Evolutionary conservation across 2,329 filamentous ascomycete genomes (phyloP).

Genomic region (Penicillium janthinellum): DNA sequence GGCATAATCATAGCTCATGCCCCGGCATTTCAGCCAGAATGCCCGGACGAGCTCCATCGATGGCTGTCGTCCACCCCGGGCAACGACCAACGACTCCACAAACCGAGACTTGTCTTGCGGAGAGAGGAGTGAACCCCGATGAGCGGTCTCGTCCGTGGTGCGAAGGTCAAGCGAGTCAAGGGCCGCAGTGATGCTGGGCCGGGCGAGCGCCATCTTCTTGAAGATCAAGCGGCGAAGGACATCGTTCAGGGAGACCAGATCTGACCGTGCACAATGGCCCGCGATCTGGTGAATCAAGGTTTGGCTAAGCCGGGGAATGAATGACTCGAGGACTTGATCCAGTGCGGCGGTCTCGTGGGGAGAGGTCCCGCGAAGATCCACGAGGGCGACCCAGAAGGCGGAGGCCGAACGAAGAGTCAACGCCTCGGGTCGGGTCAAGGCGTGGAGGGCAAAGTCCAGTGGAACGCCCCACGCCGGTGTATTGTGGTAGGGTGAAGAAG

Average conservation of each 20-base stretch:
- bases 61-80: slow-evolving; percentile 40
- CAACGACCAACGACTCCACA: slow-evolving; percentile 41
- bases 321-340: slow-evolving; percentile 38
- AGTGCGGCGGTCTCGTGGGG: slow-evolving; percentile 26
- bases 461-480: slow-evolving; percentile 38
- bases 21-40: slow-evolving; percentile 50
- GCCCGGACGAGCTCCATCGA: slow-evolving; percentile 44
- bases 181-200: slow-evolving; percentile 39
- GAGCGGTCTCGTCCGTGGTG: slow-evolving; percentile 21
- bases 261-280: slow-evolving; percentile 49
- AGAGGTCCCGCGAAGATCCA: slow-evolving; percentile 35
- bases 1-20: slow-evolving; percentile 44
- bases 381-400: slow-evolving; percentile 46
- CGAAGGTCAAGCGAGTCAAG: slow-evolving; percentile 35
- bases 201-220: slow-evolving; percentile 45
- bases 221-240: slow-evolving; percentile 45
- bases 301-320: slow-evolving; percentile 41
- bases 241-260: slow-evolving; percentile 46
- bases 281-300: slow-evolving; percentile 45
- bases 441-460: slow-evolving; percentile 45
- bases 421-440: slow-evolving; percentile 45
- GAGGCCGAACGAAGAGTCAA: slow-evolving; percentile 51
- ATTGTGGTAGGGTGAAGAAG: slow-evolving; percentile 14
- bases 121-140: slow-evolving; percentile 28
- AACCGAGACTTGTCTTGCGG: slow-evolving; percentile 45